Evolutionary conservation across 768 basidiomycete species (phyloP), one percentile per base, ranked within the genome.

Genomic region (Dendrothele bispora): DNA sequence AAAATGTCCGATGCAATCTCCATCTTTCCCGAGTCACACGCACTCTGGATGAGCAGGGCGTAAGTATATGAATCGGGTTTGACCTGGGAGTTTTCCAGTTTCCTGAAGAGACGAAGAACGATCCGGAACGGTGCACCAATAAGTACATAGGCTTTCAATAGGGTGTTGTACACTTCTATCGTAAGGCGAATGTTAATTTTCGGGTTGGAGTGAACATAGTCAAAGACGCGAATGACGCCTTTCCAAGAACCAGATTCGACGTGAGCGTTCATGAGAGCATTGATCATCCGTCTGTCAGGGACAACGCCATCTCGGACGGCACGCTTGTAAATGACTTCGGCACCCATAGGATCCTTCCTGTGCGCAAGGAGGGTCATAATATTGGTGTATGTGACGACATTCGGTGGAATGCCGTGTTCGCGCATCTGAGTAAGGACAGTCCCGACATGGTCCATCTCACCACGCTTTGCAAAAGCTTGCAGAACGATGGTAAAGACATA

Each of bases 71-170:
- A 62, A 53, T 86, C 78, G 0, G 91, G 87, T 30, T 72, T 71
- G 14, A 86, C 60, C 3, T 77, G 75, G 6, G 70, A 61, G 29
- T 67, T 57, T 48, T 71, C 64, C 47, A 91, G 66, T 44, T 71
- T 75, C 36, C 73, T 68, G 65, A 93, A 92, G 28, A 90, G 59
- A 4, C 69, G 62, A 22, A 79, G 69, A 32, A 93, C 84, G 22
- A 80, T 62, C 26, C 65, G 63, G 55, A 87, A 88, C 0, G 94
- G 91, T 2, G 90, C 81, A 21, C 88, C 91, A 28, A 90, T 78
- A 39, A 86, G 71, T 44, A 95, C 79, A 58, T 91, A 88, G 2
- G 91, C 91, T 65, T 90, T 91, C 55, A 95, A 68, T 21, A 97
- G 74, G 21, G 82, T 82, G 63, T 92, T 92, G 65, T 83, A 85